A percentile compares a stretch with the other conserved stretches of the same genome.
These are phyloP conservation scores for Vachellia collinsii DNA, from an alignment of 306 rosid genomes.

Conservation along the genomic window DNA sequence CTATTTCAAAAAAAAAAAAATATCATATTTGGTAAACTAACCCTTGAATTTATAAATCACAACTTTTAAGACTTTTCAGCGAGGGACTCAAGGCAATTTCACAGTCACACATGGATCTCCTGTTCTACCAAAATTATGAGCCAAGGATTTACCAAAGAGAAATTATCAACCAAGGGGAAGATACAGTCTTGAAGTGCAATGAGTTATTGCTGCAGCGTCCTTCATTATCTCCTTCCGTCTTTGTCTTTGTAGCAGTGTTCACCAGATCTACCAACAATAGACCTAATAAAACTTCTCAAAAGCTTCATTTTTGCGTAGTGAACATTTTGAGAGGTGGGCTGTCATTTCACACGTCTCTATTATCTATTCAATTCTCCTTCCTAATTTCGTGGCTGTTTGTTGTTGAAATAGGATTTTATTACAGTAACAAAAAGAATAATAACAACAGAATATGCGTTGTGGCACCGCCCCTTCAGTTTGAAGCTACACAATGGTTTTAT, in stretches of 20 bases:
- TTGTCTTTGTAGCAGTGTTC: neutral
- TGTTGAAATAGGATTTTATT: neutral
- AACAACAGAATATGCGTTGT: neutral
- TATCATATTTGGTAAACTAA: no score
- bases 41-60: no score
- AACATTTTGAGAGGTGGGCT: neutral
- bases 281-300: neutral
- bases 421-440: neutral
- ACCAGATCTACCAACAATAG: neutral
- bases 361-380: neutral
- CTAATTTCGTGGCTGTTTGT: neutral
- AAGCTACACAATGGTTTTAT: neutral
- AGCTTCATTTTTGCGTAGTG: neutral
- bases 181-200: no score
- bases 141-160: no score
- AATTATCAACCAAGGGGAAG: no score
- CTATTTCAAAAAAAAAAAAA: no score
- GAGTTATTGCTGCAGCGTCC: no score
- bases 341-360: neutral
- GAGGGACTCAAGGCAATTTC: no score
- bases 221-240: no score
- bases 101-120: neutral
- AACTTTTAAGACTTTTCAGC: no score
- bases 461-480: neutral
- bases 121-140: neutral